Conservation (phyloP, 306 rosid species). For the Rosa chinensis region DNA sequence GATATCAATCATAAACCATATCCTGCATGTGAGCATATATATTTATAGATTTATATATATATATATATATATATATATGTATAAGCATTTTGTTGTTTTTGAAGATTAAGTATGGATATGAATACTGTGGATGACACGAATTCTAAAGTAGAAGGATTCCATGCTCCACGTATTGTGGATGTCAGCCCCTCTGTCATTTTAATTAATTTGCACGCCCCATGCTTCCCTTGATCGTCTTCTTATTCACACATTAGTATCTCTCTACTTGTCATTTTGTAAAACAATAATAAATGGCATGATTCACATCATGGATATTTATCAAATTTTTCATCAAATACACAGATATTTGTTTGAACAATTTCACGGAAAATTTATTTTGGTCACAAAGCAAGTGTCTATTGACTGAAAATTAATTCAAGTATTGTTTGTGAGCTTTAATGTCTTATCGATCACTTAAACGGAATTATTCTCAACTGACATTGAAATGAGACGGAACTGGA, state of each 20-base stretch:
- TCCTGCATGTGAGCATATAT: not conserved
- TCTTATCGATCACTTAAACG: no score
- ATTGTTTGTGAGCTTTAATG: no score
- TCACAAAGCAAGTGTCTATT: no score
- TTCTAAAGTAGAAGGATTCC: not conserved
- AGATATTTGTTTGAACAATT: no score
- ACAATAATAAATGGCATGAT: no score
- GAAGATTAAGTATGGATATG: not conserved
- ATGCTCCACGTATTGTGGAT: constrained; percentile 10
- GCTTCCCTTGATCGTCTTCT: not conserved
- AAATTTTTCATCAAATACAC: no score
- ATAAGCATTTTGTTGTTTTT: no score
- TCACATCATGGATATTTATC: no score
- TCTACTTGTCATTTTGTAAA: not conserved
- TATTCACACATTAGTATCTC: not conserved
- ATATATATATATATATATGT: not conserved
- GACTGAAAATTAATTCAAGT: no score
- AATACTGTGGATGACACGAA: not conserved
- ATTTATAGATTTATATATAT: not conserved
- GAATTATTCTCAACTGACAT: no score
- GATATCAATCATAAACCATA: not conserved
- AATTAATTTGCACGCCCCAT: not conserved
- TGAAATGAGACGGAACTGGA: no score
- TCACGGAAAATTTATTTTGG: no score
- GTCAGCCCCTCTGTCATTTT: not conserved